These are phyloP conservation scores for Pseudoneurospora amorphoporcata DNA, from an alignment of 495 filamentous ascomycete species.

Conservation along the genomic window DNA sequence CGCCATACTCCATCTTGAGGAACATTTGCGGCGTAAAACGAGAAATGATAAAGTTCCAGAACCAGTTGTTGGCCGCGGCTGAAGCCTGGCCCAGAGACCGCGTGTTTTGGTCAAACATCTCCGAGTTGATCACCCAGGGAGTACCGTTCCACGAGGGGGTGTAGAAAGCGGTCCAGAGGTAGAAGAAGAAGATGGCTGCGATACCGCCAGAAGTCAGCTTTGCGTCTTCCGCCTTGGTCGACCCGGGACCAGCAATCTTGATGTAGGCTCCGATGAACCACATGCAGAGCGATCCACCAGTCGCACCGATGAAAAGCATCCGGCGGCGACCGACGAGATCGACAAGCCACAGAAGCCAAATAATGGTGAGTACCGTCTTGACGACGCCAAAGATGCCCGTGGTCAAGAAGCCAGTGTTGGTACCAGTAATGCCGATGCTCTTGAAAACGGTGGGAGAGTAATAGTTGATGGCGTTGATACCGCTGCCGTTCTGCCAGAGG, in stretches of 20 bases:
- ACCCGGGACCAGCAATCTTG: conserved; percentile 40
- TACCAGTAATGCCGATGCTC: conserved; percentile 45
- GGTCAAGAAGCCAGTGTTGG: conserved; percentile 37
- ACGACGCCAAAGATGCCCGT: conserved; percentile 44
- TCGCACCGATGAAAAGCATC: conserved; percentile 44
- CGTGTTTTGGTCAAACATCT: conserved; percentile 53
- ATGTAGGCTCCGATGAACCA: conserved; percentile 47
- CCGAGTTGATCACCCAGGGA: conserved; percentile 56
- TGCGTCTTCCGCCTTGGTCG: conserved; percentile 11
- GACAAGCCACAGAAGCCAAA: conserved; percentile 47
- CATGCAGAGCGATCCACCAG: conserved; percentile 46
- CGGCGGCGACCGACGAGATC: conserved; percentile 42
- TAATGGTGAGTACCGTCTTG: conserved; percentile 49
- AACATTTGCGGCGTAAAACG: conserved; percentile 74
- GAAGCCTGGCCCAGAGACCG: conserved; percentile 58
- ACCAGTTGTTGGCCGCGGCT: conserved; percentile 62
- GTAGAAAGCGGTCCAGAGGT: conserved; percentile 70
- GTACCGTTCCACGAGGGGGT: conserved; percentile 68
- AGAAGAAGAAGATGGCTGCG: conserved; percentile 69
- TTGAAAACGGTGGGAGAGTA: conserved; percentile 52
- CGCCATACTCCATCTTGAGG: conserved; percentile 55
- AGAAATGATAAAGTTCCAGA: conserved; percentile 65
- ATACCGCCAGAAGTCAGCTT: conserved; percentile 48
- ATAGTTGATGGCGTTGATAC: conserved; percentile 63
- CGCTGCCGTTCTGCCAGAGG: conserved; percentile 55